Base-by-base conservation (phyloP, 352 stramenopile genomes). In the Globisporangium middletonii region DNA sequence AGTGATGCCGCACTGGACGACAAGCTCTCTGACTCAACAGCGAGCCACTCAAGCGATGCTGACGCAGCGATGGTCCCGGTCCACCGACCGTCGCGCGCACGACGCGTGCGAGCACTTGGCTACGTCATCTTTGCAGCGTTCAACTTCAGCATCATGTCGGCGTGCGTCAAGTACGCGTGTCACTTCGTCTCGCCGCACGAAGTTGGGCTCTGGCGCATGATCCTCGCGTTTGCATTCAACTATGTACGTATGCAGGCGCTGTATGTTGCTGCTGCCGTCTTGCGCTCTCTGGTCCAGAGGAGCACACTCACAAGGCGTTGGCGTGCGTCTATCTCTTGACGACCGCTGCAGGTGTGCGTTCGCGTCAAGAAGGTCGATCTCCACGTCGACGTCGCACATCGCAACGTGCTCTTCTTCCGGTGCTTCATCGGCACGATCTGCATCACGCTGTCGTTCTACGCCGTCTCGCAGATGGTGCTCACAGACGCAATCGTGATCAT, bases 401-500 rank as follows among this genome's bases (percentile, higher is more conserved):
- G 73, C 9, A 56, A 53, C 16, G 19, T 84, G n/a, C 53, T 88
- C n/a, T 51, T 83, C 18, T 72, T 85, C 33, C 75, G 77, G 8
- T 84, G 71, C 53, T 59, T 84, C 38, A 67, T 83, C 51, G 77
- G 77, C 49, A 81, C 77, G 23, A 23, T 82, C 27, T 70, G 71
- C 26, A 65, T 88, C 19, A 75, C 69, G 19, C 62, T 88, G 30
- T 59, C 66, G 11, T 87, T 85, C 55, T 90, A 85, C 50, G 72
- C 77, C 0, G 69, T 88, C 47, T 77, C 77, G 6, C 72, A 88
- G 60, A 90, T 90, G 80, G 77, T 87, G 19, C 65, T 90, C 23
- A 80, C 80, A 0, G 80, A 90, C 51, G 80, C 77, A 16, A 72
- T 73, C 16, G 77, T 86, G 6, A 75, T 90, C 62, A 79, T 87